A percentile compares a stretch with the other conserved stretches of the same genome.
phyloP scores from a whole-genome alignment of 225 moss, liverwort and hornwort genomes.

The Physcomitrellopsis africana region DNA sequence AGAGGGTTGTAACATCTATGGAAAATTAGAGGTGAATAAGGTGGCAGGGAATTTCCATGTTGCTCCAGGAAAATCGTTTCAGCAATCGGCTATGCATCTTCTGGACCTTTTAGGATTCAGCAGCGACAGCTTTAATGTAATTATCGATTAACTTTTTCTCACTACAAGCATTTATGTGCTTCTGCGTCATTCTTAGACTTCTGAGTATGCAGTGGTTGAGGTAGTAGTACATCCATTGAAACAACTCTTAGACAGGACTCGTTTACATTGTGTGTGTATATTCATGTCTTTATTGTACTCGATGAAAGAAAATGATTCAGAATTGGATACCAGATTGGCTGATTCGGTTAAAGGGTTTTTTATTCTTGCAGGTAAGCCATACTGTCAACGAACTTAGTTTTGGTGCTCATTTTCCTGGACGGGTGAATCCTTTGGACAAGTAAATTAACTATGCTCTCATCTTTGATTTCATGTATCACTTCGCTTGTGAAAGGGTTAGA shows the following conservation, averaged over 20 bases:
- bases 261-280: not conserved
- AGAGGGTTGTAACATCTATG: conserved; percentile 96
- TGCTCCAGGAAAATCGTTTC: conserved; percentile 97
- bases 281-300: conserved; percentile 1
- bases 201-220: not conserved
- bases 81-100: conserved; percentile 95
- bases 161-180: not conserved
- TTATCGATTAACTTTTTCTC: not conserved
- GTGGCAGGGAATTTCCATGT: conserved; percentile 99
- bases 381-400: conserved; percentile 92
- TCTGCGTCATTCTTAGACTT: conserved; percentile 1
- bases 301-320: not conserved
- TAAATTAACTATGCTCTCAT: conserved; percentile 31
- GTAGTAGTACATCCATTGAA: not conserved
- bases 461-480: not conserved
- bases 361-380: conserved; percentile 71
- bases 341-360: conserved; percentile 23
- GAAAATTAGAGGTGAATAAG: conserved; percentile 98
- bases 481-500: not conserved
- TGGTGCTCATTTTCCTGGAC: conserved; percentile 97
- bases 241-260: conserved; percentile 7
- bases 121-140: conserved; percentile 87
- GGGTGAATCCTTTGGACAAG: conserved; percentile 93
- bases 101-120: conserved; percentile 85
- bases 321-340: conserved; percentile 9